These are phyloP conservation scores for Microthlaspi erraticum DNA, from an alignment of 345 rosid genomes.

Conservation along the genomic window DNA sequence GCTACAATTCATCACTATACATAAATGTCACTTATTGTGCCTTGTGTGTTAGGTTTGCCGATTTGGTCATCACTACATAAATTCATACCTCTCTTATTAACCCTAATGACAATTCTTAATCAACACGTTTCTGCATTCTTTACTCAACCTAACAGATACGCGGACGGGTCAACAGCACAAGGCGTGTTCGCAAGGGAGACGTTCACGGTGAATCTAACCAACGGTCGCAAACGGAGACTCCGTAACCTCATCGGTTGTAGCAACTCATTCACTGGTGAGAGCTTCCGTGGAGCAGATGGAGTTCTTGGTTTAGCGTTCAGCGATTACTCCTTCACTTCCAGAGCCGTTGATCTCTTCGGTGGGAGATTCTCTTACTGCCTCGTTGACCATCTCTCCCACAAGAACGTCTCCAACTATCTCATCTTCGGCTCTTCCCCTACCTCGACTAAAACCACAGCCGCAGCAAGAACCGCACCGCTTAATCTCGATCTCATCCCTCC, in stretches of 20 bases:
- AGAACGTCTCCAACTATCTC: slow-evolving; percentile 56
- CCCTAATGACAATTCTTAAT: not conserved
- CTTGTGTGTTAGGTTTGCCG: slow-evolving; percentile 50
- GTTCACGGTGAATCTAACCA: slow-evolving; percentile 41
- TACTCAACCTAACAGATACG: slow-evolving; percentile 43
- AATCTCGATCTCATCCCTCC: slow-evolving; percentile 51
- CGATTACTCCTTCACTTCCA: slow-evolving; percentile 53
- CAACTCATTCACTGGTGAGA: slow-evolving; percentile 42
- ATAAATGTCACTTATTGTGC: slow-evolving; percentile 56
- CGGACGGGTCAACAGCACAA: slow-evolving; percentile 50
- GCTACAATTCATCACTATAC: slow-evolving; percentile 42
- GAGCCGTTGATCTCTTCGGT: slow-evolving; percentile 42
- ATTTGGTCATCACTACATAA: slow-evolving; percentile 28
- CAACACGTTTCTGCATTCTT: not conserved
- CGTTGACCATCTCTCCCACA: slow-evolving; percentile 61
- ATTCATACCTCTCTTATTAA: slow-evolving; percentile 6
- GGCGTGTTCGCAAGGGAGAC: slow-evolving; percentile 69
- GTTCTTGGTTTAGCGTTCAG: slow-evolving; percentile 59
- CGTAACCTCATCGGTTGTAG: slow-evolving; percentile 58
- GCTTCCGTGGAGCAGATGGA: slow-evolving; percentile 55
- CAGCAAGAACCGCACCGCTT: slow-evolving; percentile 47
- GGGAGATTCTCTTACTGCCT: slow-evolving; percentile 68
- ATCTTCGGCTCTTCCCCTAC: slow-evolving; percentile 47
- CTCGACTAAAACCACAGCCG: not conserved
- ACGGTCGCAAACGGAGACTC: slow-evolving; percentile 44